These are phyloP conservation scores for Deinandra increscens DNA, from an alignment of 129 eudicot genomes.

Conservation along the genomic window DNA sequence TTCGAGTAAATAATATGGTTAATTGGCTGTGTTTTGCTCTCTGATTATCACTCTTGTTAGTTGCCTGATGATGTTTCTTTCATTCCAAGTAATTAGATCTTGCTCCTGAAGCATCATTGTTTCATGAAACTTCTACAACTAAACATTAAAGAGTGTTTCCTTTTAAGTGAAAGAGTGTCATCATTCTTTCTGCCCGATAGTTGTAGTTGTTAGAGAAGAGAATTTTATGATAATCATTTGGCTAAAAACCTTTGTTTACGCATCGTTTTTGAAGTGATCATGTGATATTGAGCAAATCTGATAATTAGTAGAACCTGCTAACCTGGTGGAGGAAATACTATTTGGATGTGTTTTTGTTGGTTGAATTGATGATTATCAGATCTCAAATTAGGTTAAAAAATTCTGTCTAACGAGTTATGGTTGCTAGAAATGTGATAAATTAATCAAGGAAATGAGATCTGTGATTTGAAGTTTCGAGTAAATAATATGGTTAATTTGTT, in stretches of 20 bases:
- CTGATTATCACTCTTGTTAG: not conserved
- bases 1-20: not conserved
- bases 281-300: not conserved
- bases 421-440: not conserved
- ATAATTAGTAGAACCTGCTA: not conserved
- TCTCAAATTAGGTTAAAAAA: not conserved
- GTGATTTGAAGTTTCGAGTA: not conserved
- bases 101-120: not conserved
- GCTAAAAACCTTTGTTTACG: too few species aligned
- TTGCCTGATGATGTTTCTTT: not conserved
- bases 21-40: not conserved
- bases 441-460: not conserved
- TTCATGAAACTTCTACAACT: not conserved
- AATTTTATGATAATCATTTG: too few species aligned
- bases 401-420: not conserved
- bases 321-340: not conserved
- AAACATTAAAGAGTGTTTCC: not conserved
- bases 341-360: not conserved
- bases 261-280: not conserved
- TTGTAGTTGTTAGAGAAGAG: too few species aligned
- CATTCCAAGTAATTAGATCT: not conserved
- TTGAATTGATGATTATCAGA: not conserved
- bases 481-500: not conserved
- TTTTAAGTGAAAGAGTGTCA: too few species aligned
- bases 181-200: too few species aligned